These are phyloP conservation scores for Phytophthora syringae DNA, from an alignment of 352 stramenopile genomes.

Conservation along the genomic window DNA sequence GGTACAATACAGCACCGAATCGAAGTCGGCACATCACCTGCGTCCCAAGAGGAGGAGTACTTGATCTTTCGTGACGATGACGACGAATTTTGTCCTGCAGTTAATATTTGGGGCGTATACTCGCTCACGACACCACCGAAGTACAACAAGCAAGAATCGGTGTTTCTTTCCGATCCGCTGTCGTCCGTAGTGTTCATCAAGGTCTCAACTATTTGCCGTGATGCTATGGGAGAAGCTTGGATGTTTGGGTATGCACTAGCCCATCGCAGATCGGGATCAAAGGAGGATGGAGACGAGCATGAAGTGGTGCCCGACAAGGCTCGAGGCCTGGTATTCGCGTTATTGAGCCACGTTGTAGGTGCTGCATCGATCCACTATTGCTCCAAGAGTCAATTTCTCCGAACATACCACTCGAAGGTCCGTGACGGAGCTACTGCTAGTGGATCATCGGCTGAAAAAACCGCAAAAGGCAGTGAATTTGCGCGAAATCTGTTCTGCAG, in stretches of 20 bases:
- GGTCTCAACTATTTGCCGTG: conserved; percentile 33
- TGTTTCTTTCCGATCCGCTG: conserved; percentile 26
- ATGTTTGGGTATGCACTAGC: conserved; percentile 32
- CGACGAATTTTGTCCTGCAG: conserved; percentile 40
- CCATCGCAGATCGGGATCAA: conserved; percentile 17
- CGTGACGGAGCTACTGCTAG: neutral
- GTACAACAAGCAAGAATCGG: conserved; percentile 14
- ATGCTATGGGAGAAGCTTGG: conserved; percentile 36
- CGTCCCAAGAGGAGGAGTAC: conserved; percentile 24
- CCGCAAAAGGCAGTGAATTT: conserved; percentile 5
- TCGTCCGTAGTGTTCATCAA: conserved; percentile 33
- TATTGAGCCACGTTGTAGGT: conserved; percentile 30
- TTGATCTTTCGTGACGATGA: conserved; percentile 39
- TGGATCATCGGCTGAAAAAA: neutral
- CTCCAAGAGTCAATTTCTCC: conserved; percentile 32
- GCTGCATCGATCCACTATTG: conserved; percentile 34
- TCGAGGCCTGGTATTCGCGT: conserved; percentile 30
- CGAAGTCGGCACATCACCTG: conserved; percentile 15
- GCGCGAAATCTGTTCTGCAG: conserved; percentile 31
- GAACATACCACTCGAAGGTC: conserved; percentile 21
- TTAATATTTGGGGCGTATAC: conserved; percentile 41
- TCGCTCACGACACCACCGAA: conserved; percentile 20
- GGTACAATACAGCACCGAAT: conserved; percentile 25
- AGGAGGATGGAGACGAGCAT: conserved; percentile 17
- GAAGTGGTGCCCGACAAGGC: conserved; percentile 26